Percentiles rank a stretch among this genome's conserved stretches.
phyloP scores from a whole-genome alignment of 2,329 filamentous ascomycete species.

The Aaosphaeria arxii region DNA sequence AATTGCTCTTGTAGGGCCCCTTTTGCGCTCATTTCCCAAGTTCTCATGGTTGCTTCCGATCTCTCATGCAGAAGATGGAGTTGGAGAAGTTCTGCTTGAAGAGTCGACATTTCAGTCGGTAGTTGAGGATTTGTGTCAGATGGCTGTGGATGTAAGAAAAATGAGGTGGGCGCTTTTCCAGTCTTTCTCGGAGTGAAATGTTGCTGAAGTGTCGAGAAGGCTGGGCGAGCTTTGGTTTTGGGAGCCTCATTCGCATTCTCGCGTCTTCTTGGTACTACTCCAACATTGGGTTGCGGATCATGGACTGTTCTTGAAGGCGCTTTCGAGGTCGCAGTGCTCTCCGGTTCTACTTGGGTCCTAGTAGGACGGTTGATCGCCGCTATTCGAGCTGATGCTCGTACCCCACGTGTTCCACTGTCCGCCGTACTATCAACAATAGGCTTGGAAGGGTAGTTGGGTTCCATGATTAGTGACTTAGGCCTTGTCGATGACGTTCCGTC shows the following conservation, averaged over 20 bases:
- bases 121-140: conserved; percentile 18
- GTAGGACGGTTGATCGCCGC: conserved; percentile 23
- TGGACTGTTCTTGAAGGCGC: neutral
- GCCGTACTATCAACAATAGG: neutral
- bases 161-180: conserved; percentile 32
- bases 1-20: conserved; percentile 28
- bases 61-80: conserved; percentile 34
- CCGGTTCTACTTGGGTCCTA: conserved; percentile 18
- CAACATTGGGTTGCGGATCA: neutral
- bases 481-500: neutral
- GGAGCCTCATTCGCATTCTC: conserved; percentile 19
- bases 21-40: conserved; percentile 35
- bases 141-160: conserved; percentile 30
- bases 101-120: conserved; percentile 24
- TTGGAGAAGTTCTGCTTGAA: conserved; percentile 39
- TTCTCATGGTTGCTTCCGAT: conserved; percentile 15
- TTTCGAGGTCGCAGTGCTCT: neutral
- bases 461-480: neutral
- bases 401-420: neutral
- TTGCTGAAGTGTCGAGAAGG: conserved; percentile 39
- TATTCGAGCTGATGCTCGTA: conserved; percentile 16
- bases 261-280: conserved; percentile 5
- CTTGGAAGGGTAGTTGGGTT: neutral
- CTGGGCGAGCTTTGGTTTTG: conserved; percentile 24
- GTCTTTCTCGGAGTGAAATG: conserved; percentile 39